Conservation (phyloP, 2,329 filamentous ascomycete species). For the Ophiostoma ulmi region DNA sequence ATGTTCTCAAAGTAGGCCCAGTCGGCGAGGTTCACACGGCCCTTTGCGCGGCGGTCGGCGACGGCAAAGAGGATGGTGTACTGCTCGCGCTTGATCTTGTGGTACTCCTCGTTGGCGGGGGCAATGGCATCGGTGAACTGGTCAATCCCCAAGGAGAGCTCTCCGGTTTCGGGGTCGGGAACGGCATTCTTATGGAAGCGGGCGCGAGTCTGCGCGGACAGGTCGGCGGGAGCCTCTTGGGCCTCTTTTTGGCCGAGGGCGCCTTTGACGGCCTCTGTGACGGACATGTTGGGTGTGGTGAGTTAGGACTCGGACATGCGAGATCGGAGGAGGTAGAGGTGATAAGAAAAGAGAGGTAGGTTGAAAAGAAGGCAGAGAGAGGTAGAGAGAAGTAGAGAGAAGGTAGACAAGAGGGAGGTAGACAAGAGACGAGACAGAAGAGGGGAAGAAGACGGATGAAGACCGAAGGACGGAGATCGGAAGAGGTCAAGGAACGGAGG, state of each 20-base stretch:
- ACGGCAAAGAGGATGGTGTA: constrained; percentile 90
- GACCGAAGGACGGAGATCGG: constrained; percentile 9
- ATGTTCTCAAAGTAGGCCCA: constrained; percentile 95
- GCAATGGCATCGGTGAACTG: constrained; percentile 89
- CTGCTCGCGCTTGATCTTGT: constrained; percentile 96
- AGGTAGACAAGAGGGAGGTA: not conserved
- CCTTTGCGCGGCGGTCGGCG: constrained; percentile 71
- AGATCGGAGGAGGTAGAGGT: not conserved
- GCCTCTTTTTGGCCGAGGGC: constrained; percentile 60
- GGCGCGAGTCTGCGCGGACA: constrained; percentile 69
- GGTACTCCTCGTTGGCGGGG: constrained; percentile 81
- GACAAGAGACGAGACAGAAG: not conserved
- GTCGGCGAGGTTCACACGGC: constrained; percentile 73
- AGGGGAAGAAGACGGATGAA: not conserved
- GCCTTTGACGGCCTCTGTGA: constrained; percentile 69
- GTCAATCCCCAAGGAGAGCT: constrained; percentile 74
- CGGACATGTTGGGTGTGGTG: constrained; percentile 27
- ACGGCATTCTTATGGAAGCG: constrained; percentile 72
- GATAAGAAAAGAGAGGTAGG: not conserved
- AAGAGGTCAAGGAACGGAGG: not conserved
- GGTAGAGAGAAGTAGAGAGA: not conserved
- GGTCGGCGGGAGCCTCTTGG: constrained; percentile 39
- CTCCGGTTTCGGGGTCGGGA: constrained; percentile 69
- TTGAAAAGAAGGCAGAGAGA: not conserved
- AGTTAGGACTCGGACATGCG: not conserved